These are phyloP conservation scores for Penicillium canariense DNA, from an alignment of 495 filamentous ascomycete species.

Conservation along the genomic window DNA sequence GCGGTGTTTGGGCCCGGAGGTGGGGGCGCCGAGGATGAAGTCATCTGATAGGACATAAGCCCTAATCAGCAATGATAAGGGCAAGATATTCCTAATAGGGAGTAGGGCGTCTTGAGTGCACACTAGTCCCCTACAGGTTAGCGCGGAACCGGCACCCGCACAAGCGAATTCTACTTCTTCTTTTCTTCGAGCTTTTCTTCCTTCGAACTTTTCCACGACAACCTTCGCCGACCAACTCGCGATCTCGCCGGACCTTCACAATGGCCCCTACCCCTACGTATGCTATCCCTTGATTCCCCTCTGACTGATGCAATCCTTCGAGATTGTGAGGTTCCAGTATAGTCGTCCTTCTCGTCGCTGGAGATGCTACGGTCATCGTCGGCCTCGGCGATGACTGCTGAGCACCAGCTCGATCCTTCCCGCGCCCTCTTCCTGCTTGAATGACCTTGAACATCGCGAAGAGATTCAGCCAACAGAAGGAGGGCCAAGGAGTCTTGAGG, in stretches of 20 bases:
- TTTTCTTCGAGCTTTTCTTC: constrained; percentile 20
- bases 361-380: constrained; percentile 46
- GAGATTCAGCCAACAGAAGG: constrained; percentile 47
- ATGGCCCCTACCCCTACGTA: constrained; percentile 61
- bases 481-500: constrained; percentile 72
- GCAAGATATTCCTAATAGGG: neutral
- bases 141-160: constrained; percentile 28
- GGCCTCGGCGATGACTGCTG: constrained; percentile 35
- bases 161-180: constrained; percentile 35
- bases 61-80: constrained; percentile 33
- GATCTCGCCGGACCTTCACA: constrained; percentile 40
- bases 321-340: constrained; percentile 59
- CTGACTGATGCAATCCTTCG: constrained; percentile 41
- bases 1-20: constrained; percentile 1
- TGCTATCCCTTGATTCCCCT: constrained; percentile 46
- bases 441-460: constrained; percentile 28
- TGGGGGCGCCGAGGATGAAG: constrained; percentile 6
- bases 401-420: constrained; percentile 83
- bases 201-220: constrained; percentile 37
- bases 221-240: constrained; percentile 42
- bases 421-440: constrained; percentile 47
- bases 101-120: neutral
- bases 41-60: constrained; percentile 15
- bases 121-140: constrained; percentile 11
- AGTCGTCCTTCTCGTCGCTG: constrained; percentile 77